A percentile compares a stretch with the other conserved stretches of the same genome.
phyloP scores from a whole-genome alignment of 495 filamentous ascomycete species.

The Penicillium canescens region DNA sequence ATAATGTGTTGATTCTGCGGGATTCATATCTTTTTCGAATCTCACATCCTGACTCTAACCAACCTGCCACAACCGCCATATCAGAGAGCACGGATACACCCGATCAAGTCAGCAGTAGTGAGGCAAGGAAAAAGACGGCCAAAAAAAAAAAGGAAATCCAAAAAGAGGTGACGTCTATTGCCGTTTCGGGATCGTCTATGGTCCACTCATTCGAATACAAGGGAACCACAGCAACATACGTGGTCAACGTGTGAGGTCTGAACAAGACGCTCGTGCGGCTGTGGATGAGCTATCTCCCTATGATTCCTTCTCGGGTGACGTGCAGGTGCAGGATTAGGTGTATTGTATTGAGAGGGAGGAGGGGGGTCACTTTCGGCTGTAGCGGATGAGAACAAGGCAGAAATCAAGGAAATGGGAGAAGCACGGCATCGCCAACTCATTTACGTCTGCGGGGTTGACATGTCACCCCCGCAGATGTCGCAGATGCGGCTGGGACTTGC shows the following conservation, averaged over 20 bases:
- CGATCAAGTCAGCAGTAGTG: neutral
- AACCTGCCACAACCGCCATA: slow-evolving; percentile 31
- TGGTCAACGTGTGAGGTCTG: slow-evolving; percentile 3
- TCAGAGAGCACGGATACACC: slow-evolving; percentile 13
- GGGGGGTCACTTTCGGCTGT: slow-evolving; percentile 12
- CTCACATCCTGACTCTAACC: neutral
- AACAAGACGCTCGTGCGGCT: slow-evolving; percentile 8
- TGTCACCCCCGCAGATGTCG: slow-evolving; percentile 19
- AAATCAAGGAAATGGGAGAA: slow-evolving; percentile 25
- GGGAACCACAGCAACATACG: neutral
- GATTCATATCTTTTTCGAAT: neutral
- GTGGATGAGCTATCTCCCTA: neutral
- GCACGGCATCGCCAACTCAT: slow-evolving; percentile 30
- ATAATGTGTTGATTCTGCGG: neutral
- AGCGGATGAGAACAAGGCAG: slow-evolving; percentile 9
- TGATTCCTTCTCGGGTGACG: slow-evolving; percentile 4
- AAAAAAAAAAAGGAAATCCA: neutral
- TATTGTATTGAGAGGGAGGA: neutral
- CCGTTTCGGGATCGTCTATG: neutral
- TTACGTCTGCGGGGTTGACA: slow-evolving; percentile 27
- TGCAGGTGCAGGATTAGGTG: slow-evolving; percentile 3
- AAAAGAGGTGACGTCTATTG: neutral
- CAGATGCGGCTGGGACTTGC: neutral
- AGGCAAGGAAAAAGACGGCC: neutral
- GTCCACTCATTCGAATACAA: neutral